phyloP scores from a whole-genome alignment of 1,284 basidiomycete genomes.

The Exsudoporus floridanus region DNA sequence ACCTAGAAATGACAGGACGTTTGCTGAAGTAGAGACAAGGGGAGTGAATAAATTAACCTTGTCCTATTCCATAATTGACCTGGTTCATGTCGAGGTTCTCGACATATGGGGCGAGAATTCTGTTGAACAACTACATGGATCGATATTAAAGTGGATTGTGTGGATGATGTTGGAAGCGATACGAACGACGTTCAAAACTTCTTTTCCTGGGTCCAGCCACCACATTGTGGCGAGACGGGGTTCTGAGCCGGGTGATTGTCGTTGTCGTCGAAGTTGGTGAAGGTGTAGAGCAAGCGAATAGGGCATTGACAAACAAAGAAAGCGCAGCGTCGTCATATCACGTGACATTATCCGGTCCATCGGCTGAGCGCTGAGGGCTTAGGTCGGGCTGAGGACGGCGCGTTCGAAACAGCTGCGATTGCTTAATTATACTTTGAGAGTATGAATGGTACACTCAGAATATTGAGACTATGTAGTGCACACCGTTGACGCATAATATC shows the following conservation, averaged over 20 bases:
- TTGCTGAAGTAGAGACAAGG: not conserved
- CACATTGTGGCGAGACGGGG: constrained; percentile 50
- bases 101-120: constrained; percentile 93
- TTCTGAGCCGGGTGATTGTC: not conserved
- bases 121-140: constrained; percentile 73
- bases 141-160: not conserved
- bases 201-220: constrained; percentile 79
- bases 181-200: constrained; percentile 71
- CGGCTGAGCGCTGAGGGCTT: not conserved
- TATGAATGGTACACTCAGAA: too few species aligned
- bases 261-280: not conserved
- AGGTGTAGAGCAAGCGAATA: constrained; percentile 20
- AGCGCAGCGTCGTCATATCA: constrained; percentile 29
- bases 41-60: constrained; percentile 51
- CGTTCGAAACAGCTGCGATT: not conserved
- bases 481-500: not conserved
- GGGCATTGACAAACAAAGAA: constrained; percentile 35
- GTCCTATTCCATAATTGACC: constrained; percentile 92
- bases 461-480: too few species aligned
- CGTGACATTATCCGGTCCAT: constrained; percentile 17
- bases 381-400: not conserved
- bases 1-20: constrained; percentile 48
- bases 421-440: not conserved
- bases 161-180: not conserved
- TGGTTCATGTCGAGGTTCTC: constrained; percentile 95